A percentile compares a stretch with the other conserved stretches of the same genome.
phyloP scores from a whole-genome alignment of 75 land plant species.

The Larix kaempferi region DNA sequence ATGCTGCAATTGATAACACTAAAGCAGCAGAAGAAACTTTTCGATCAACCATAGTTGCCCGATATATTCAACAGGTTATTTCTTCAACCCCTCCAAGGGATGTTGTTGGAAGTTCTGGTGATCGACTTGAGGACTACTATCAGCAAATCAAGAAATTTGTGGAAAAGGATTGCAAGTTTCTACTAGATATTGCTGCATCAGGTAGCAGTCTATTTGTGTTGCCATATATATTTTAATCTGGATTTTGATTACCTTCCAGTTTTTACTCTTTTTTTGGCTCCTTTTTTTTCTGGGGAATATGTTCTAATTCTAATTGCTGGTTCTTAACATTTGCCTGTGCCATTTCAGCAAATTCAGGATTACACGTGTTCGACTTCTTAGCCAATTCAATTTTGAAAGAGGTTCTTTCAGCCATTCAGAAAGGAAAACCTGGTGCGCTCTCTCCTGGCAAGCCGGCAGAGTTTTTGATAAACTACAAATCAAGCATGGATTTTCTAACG shows the following conservation, averaged over 20 bases:
- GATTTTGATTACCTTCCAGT: neutral
- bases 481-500: constrained; percentile 76
- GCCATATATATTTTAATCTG: neutral
- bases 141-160: constrained; percentile 55
- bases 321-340: neutral
- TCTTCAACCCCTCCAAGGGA: constrained; percentile 27
- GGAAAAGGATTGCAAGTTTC: constrained; percentile 83
- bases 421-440: constrained; percentile 86
- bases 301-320: neutral
- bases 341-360: constrained; percentile 90
- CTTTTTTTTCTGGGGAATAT: neutral
- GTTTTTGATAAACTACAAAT: constrained; percentile 86
- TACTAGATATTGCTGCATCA: constrained; percentile 84
- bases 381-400: constrained; percentile 95
- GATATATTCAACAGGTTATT: constrained; percentile 62
- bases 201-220: constrained; percentile 36
- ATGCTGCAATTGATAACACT: constrained; percentile 95
- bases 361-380: constrained; percentile 94
- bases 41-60: constrained; percentile 74
- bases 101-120: constrained; percentile 35
- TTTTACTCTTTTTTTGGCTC: neutral
- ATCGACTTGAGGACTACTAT: constrained; percentile 71
- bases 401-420: constrained; percentile 76
- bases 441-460: constrained; percentile 93
- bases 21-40: constrained; percentile 86